Evolutionary conservation across 2,329 filamentous ascomycete species (phyloP).

Genomic region (Cordyceps tenuipes): DNA sequence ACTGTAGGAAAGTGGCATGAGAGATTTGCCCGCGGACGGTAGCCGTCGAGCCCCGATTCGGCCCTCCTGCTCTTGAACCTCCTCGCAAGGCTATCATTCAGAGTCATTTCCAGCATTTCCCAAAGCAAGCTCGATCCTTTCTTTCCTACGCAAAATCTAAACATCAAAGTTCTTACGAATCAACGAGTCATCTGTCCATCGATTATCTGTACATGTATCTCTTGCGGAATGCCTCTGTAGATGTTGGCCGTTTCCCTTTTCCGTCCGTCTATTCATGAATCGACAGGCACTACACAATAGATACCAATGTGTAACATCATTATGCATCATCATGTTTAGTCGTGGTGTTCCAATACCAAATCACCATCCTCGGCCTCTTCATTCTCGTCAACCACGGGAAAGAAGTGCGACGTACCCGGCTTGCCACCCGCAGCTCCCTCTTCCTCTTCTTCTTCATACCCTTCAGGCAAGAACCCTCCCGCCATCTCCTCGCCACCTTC

Average conservation of each 20-base stretch:
- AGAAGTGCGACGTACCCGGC: conserved; percentile 36
- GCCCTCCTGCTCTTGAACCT: neutral
- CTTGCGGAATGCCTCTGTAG: too few relatives aligned
- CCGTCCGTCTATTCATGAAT: neutral
- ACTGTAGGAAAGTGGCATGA: conserved; percentile 52
- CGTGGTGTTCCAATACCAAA: conserved; percentile 11
- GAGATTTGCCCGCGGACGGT: conserved; percentile 44
- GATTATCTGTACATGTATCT: too few relatives aligned
- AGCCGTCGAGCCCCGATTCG: neutral
- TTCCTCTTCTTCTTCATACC: conserved; percentile 36
- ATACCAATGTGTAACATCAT: neutral
- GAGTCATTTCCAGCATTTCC: too few relatives aligned
- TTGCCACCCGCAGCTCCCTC: conserved; percentile 26
- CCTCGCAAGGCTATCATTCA: too few relatives aligned
- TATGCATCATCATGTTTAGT: neutral
- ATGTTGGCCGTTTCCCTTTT: neutral
- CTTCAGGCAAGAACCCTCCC: conserved; percentile 54
- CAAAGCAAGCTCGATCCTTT: too few relatives aligned
- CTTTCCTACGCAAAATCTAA: too few relatives aligned
- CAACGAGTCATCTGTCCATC: too few relatives aligned
- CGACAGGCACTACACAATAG: neutral
- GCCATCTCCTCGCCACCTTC: conserved; percentile 45
- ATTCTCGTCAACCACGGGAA: conserved; percentile 38
- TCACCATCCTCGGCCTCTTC: conserved; percentile 26
- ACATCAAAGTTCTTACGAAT: too few relatives aligned